Percentiles rank a stretch among this genome's conserved stretches.
These are phyloP conservation scores for Dioszegia crocea DNA, from an alignment of 768 basidiomycete species.

Conservation along the genomic window DNA sequence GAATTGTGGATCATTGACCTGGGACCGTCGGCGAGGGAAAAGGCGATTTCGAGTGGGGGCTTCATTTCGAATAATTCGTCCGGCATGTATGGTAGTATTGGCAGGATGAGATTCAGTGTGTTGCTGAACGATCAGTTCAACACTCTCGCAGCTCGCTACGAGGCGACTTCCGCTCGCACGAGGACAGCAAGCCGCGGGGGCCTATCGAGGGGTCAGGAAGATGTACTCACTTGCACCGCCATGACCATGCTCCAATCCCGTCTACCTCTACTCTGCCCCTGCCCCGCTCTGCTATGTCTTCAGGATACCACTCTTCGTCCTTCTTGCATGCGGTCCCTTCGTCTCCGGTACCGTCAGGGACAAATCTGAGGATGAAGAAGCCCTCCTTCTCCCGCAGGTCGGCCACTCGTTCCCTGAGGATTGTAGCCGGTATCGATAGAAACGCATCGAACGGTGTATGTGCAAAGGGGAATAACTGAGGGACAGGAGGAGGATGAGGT, in stretches of 20 bases:
- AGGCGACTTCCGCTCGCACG: too few relatives aligned
- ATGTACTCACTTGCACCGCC: slow-evolving; percentile 33
- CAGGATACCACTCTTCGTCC: slow-evolving; percentile 21
- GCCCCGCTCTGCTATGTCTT: slow-evolving; percentile 19
- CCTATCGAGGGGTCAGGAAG: too few relatives aligned
- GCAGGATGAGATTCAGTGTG: slow-evolving; percentile 30
- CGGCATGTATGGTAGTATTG: slow-evolving; percentile 28
- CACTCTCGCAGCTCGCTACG: too few relatives aligned
- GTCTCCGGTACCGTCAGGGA: slow-evolving; percentile 36
- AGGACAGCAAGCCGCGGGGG: too few relatives aligned
- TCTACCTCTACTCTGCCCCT: slow-evolving; percentile 28
- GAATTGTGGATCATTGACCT: slow-evolving; percentile 29
- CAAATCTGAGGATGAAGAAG: slow-evolving; percentile 29
- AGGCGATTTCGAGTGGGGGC: slow-evolving; percentile 33
- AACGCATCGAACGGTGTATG: slow-evolving; percentile 29
- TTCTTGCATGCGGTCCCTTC: slow-evolving; percentile 31
- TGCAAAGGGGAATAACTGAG: slow-evolving; percentile 20
- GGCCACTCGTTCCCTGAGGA: slow-evolving; percentile 22
- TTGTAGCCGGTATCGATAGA: slow-evolving; percentile 18
- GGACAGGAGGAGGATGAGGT: slow-evolving; percentile 17
- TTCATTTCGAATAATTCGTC: slow-evolving; percentile 23
- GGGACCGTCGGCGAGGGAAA: slow-evolving; percentile 31
- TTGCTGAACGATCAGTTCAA: slow-evolving; percentile 18
- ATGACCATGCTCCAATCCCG: slow-evolving; percentile 31
- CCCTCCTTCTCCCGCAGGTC: slow-evolving; percentile 17